Percentiles rank a stretch among this genome's conserved stretches.
Evolutionary conservation across 2,329 filamentous ascomycete species (phyloP).

Genomic region (Waltergamsia citrina): DNA sequence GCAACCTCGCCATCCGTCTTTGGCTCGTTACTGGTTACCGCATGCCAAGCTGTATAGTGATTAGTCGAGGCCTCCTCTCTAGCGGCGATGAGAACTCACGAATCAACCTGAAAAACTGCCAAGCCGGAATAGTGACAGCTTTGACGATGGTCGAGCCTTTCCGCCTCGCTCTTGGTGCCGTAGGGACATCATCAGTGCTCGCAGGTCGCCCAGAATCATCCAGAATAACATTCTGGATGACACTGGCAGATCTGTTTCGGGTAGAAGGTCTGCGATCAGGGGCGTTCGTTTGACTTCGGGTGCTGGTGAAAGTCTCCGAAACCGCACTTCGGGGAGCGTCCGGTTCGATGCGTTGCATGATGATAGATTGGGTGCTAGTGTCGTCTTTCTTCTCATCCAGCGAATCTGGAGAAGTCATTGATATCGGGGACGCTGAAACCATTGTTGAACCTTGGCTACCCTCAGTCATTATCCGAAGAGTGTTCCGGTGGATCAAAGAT

Average conservation of each 20-base stretch:
- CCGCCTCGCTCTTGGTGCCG: constrained; percentile 31
- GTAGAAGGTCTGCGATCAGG: constrained; percentile 8
- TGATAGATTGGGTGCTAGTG: not conserved
- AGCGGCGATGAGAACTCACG: constrained; percentile 45
- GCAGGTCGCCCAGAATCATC: constrained; percentile 37
- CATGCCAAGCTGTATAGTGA: constrained; percentile 66
- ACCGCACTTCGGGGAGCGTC: not conserved
- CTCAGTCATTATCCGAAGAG: constrained; percentile 22
- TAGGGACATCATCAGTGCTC: constrained; percentile 27
- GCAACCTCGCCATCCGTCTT: constrained; percentile 70
- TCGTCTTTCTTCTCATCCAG: constrained; percentile 7
- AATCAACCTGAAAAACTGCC: constrained; percentile 93
- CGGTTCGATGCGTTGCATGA: constrained; percentile 1
- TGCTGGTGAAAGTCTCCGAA: not conserved
- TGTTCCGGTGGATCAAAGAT: constrained; percentile 18
- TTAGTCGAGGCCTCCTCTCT: constrained; percentile 17
- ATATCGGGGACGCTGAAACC: no score
- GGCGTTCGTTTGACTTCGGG: not conserved
- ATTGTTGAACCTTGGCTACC: constrained; percentile 17
- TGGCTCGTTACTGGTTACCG: constrained; percentile 42
- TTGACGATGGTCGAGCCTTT: constrained; percentile 49
- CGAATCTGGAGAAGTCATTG: constrained; percentile 20
- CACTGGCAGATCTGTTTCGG: constrained; percentile 45
- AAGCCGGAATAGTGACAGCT: constrained; percentile 90
- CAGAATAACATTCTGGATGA: constrained; percentile 51